A percentile compares a stretch with the other conserved stretches of the same genome.
These are phyloP conservation scores for Penicillium brevicompactum DNA, from an alignment of 2,329 filamentous ascomycete genomes.

Conservation along the genomic window DNA sequence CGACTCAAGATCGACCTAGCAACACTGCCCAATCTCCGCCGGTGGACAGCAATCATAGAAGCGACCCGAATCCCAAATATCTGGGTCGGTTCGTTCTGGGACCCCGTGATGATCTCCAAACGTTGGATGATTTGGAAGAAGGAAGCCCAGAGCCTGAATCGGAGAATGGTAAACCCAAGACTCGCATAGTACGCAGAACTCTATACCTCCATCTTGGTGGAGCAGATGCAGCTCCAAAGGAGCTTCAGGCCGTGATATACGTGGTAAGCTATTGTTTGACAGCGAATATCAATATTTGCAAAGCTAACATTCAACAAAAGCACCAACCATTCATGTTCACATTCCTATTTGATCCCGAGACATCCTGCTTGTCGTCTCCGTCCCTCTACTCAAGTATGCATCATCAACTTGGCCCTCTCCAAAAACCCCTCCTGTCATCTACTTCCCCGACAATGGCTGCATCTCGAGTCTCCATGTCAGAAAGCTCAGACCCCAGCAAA, in stretches of 20 bases:
- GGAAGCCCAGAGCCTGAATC: constrained; percentile 21
- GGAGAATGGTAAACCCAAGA: constrained; percentile 23
- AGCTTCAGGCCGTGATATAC: constrained; percentile 46
- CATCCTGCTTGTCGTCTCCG: constrained; percentile 43
- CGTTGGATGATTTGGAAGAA: constrained; percentile 33
- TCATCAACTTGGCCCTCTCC: constrained; percentile 51
- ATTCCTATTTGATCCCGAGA: constrained; percentile 50
- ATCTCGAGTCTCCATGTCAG: constrained; percentile 37
- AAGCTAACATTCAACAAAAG: constrained; percentile 23
- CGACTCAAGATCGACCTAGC: background rate
- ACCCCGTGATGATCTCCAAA: constrained; percentile 42
- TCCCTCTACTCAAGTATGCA: constrained; percentile 52
- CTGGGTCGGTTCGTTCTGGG: constrained; percentile 22
- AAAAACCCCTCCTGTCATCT: constrained; percentile 48
- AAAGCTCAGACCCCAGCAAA: constrained; percentile 37
- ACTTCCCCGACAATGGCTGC: constrained; percentile 48
- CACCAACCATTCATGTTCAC: constrained; percentile 55
- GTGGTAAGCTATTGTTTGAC: constrained; percentile 33
- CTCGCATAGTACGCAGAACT: constrained; percentile 39
- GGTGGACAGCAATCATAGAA: background rate
- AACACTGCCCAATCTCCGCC: constrained; percentile 1
- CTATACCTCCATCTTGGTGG: constrained; percentile 36
- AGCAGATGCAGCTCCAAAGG: constrained; percentile 19
- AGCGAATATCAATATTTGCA: background rate
- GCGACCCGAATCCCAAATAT: background rate